These are phyloP conservation scores for Butyriboletus loyo DNA, from an alignment of 768 basidiomycete species.

Conservation along the genomic window DNA sequence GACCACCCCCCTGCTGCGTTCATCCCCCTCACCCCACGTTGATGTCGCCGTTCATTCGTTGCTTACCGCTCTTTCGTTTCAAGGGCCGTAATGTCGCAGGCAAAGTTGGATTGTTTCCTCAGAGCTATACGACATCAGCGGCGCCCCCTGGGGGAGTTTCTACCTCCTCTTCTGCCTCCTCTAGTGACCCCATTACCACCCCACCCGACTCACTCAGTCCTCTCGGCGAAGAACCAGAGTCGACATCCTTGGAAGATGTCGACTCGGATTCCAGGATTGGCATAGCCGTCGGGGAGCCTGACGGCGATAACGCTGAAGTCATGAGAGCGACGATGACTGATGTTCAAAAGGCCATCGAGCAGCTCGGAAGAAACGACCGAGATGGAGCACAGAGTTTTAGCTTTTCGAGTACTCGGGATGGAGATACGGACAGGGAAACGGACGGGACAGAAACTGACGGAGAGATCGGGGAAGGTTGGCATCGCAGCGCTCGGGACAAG, in stretches of 20 bases:
- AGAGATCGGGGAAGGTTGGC: conserved; percentile 58
- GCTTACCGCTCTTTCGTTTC: conserved; percentile 20
- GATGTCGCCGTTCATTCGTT: conserved; percentile 25
- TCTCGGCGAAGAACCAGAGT: conserved; percentile 47
- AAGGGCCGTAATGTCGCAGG: conserved; percentile 84
- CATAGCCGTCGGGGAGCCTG: conserved; percentile 26
- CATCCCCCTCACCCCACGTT: conserved; percentile 17
- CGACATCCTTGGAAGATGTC: conserved; percentile 29
- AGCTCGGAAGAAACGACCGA: conserved; percentile 60
- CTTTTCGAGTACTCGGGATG: conserved; percentile 66
- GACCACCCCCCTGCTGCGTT: neutral
- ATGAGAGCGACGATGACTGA: conserved; percentile 90
- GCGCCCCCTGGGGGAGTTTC: conserved; percentile 39
- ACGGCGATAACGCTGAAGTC: conserved; percentile 44
- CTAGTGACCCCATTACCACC: conserved; percentile 20
- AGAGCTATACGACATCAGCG: conserved; percentile 74
- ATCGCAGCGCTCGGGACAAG: conserved; percentile 60
- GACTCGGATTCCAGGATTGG: conserved; percentile 26
- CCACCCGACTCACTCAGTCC: conserved; percentile 37
- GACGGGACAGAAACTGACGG: conserved; percentile 54
- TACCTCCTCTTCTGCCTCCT: conserved; percentile 25
- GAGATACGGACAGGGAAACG: conserved; percentile 42
- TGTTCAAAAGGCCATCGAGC: conserved; percentile 87
- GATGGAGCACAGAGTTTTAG: conserved; percentile 71
- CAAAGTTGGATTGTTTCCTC: conserved; percentile 86